Conservation (phyloP, 2,329 filamentous ascomycete species). For the Cladorrhinum sp. region DNA sequence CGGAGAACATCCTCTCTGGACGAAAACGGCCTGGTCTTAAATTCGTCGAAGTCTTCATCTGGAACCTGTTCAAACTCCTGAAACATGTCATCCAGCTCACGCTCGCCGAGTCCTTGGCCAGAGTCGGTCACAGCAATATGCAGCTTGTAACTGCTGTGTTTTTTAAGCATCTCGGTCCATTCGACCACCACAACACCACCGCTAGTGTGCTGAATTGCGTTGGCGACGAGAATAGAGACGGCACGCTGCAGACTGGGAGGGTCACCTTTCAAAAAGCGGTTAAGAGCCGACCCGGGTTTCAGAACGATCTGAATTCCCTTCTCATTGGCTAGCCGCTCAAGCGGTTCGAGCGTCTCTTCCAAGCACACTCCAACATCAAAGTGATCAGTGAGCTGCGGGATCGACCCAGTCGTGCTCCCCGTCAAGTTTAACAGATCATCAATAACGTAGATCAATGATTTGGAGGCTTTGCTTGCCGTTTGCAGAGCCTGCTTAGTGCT, state of each 20-base stretch:
- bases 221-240: slow-evolving; percentile 77
- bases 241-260: slow-evolving; percentile 75
- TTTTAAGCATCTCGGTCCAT: slow-evolving; percentile 55
- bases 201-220: slow-evolving; percentile 76
- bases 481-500: slow-evolving; percentile 84
- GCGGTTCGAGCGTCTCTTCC: slow-evolving; percentile 70
- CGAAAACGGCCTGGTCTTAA: slow-evolving; percentile 40
- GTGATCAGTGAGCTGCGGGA: slow-evolving; percentile 69
- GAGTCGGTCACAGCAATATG: slow-evolving; percentile 73
- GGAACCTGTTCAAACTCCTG: slow-evolving; percentile 58
- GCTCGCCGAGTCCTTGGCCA: slow-evolving; percentile 47
- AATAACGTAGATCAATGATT: slow-evolving; percentile 89
- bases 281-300: slow-evolving; percentile 62
- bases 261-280: slow-evolving; percentile 70
- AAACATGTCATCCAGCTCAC: slow-evolving; percentile 52
- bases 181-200: slow-evolving; percentile 66
- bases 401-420: slow-evolving; percentile 76
- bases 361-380: slow-evolving; percentile 72
- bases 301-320: slow-evolving; percentile 73
- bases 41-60: slow-evolving; percentile 31
- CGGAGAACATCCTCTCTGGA: slow-evolving; percentile 20
- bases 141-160: slow-evolving; percentile 52
- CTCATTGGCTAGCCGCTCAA: slow-evolving; percentile 67
- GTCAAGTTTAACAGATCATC: slow-evolving; percentile 79
- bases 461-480: slow-evolving; percentile 84